Percentiles rank a stretch among this genome's conserved stretches.
Conservation (phyloP, 345 rosid species). For the Barbarea vulgaris region DNA sequence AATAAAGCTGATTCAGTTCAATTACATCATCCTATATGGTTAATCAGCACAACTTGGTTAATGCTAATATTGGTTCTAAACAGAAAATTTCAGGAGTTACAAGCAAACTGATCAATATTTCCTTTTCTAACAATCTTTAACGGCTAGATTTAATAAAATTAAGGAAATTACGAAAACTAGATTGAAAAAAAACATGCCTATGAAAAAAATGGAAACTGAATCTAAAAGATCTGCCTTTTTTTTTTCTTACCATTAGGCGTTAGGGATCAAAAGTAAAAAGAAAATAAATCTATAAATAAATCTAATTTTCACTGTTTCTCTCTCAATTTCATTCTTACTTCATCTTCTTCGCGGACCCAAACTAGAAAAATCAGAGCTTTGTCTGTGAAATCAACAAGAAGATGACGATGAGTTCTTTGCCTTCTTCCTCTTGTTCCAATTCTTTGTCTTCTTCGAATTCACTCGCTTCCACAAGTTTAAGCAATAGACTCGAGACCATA, state of each 20-base stretch:
- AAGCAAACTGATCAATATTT: too few species aligned
- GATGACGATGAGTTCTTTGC: neutral
- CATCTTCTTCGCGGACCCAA: neutral
- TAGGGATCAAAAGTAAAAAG: too few species aligned
- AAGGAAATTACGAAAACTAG: too few species aligned
- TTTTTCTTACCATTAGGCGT: too few species aligned
- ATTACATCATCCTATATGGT: neutral
- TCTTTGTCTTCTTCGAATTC: conserved; percentile 1
- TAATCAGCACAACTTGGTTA: too few species aligned
- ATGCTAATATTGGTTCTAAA: too few species aligned
- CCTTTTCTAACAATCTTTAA: too few species aligned
- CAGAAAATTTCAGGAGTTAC: too few species aligned
- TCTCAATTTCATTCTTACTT: neutral
- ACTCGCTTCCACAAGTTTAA: neutral
- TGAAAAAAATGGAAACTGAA: too few species aligned
- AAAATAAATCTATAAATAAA: neutral
- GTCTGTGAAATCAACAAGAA: neutral
- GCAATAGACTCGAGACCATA: neutral
- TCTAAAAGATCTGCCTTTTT: too few species aligned
- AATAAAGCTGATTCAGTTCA: neutral
- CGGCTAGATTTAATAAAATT: too few species aligned
- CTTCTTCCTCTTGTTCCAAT: neutral
- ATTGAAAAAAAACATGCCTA: too few species aligned
- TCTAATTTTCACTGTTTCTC: neutral
- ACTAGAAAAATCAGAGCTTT: neutral